Conservation (phyloP, 768 basidiomycete genomes). For the Auricularia sp. region DNA sequence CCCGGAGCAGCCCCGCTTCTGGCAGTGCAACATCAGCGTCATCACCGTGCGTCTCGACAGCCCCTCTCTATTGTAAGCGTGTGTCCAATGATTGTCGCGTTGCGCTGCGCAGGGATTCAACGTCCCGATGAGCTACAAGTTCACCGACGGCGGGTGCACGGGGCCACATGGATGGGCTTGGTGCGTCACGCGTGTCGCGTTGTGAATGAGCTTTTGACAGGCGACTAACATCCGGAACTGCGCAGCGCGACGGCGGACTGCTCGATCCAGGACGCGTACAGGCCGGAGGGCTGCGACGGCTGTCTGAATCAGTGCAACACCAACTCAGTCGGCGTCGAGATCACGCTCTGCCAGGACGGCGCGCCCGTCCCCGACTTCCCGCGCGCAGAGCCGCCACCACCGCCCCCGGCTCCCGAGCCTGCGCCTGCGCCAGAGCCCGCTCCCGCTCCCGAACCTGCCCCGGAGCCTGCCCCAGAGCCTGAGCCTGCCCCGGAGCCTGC, state of each 20-base stretch:
- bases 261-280: not conserved
- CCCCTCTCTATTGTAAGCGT: not conserved
- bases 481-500: not conserved
- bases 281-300: not conserved
- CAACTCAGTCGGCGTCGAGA: not conserved
- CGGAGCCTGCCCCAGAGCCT: not conserved
- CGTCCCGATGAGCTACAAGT: not conserved
- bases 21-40: slow-evolving; percentile 2
- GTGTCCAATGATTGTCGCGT: not conserved
- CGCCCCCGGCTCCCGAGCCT: not conserved
- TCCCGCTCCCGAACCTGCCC: not conserved
- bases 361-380: not conserved
- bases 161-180: not conserved
- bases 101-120: not conserved
- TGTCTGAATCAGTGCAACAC: slow-evolving; percentile 3
- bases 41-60: not conserved
- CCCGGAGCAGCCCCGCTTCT: not conserved
- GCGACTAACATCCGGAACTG: too few relatives aligned
- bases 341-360: not conserved
- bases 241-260: not conserved
- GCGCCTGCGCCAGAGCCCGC: not conserved
- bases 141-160: not conserved
- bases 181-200: not conserved
- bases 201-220: not conserved
- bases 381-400: not conserved